A percentile compares a stretch with the other conserved stretches of the same genome.
Evolutionary conservation across 2,329 filamentous ascomycete genomes (phyloP).

Genomic region (Xylaria sp.): DNA sequence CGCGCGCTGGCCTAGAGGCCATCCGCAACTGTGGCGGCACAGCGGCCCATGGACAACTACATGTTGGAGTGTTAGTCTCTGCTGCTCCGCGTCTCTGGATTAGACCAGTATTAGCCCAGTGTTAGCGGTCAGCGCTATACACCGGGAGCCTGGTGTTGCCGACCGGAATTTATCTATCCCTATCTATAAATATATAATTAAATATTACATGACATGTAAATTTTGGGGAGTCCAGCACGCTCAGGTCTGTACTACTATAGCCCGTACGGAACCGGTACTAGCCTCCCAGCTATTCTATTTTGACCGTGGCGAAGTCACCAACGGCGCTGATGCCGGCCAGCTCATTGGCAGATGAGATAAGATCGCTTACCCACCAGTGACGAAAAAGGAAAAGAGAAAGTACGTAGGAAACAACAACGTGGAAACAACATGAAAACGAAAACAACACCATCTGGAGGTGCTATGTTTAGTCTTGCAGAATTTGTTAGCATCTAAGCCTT

Average conservation of each 20-base stretch:
- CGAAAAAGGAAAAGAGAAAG: not conserved
- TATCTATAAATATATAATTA: not conserved
- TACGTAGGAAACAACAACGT: not conserved
- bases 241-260: not conserved
- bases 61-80: not conserved
- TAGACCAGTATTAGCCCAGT: not conserved
- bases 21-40: not conserved
- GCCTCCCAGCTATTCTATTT: slow-evolving; percentile 23
- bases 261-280: not conserved
- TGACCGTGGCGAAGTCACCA: slow-evolving; percentile 21
- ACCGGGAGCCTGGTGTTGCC: slow-evolving; percentile 22
- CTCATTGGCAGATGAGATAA: slow-evolving; percentile 7
- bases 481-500: not conserved
- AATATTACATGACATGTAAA: too few species aligned
- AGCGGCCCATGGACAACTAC: slow-evolving; percentile 6
- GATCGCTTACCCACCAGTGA: not conserved
- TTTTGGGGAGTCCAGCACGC: slow-evolving; percentile 1
- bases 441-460: not conserved
- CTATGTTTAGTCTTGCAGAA: slow-evolving; percentile 3
- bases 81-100: not conserved
- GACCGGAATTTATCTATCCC: slow-evolving; percentile 7
- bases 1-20: not conserved
- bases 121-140: slow-evolving; percentile 12
- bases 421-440: not conserved
- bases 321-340: not conserved